Percentiles rank a stretch among this genome's conserved stretches.
phyloP scores from a whole-genome alignment of 139 green algal genomes.

The Eudorina sp. region DNA sequence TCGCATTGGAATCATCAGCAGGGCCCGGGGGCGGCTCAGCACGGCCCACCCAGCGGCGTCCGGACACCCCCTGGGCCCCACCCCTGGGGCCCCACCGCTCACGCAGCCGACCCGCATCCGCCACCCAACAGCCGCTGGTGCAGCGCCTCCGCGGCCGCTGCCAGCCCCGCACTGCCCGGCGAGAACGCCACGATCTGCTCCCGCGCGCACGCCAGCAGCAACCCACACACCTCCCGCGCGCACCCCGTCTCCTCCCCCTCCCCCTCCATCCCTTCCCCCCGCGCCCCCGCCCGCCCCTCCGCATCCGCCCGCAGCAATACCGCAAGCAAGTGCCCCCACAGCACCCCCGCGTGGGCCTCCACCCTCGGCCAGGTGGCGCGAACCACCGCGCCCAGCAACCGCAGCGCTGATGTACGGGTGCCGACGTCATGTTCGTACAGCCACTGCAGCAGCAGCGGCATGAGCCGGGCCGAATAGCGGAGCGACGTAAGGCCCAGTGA shows the following conservation, averaged over 20 bases:
- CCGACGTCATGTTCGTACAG: constrained; percentile 51
- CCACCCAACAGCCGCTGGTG: background rate
- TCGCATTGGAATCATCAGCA: too few relatives aligned
- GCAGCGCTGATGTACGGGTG: constrained; percentile 33
- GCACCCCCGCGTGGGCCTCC: constrained; percentile 54
- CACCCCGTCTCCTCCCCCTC: background rate
- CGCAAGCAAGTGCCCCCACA: constrained; percentile 62
- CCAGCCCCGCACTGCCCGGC: background rate
- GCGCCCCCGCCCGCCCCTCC: background rate
- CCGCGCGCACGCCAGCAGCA: constrained; percentile 31
- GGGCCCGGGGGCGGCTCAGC: too few relatives aligned
- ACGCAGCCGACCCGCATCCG: background rate
- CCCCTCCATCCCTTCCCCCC: background rate
- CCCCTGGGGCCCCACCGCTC: too few relatives aligned
- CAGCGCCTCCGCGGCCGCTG: background rate
- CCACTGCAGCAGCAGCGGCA: constrained; percentile 71
- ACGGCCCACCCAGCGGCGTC: too few relatives aligned
- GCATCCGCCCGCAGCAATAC: background rate
- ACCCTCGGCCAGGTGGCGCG: constrained; percentile 62
- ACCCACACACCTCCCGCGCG: constrained; percentile 4
- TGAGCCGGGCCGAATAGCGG: constrained; percentile 52
- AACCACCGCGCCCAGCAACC: constrained; percentile 49
- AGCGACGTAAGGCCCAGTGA: constrained; percentile 53
- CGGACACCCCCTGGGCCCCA: too few relatives aligned
- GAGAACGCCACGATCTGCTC: background rate